Evolutionary conservation across 331 rosid genomes (phyloP).

Genomic region (Ulmus americana): DNA sequence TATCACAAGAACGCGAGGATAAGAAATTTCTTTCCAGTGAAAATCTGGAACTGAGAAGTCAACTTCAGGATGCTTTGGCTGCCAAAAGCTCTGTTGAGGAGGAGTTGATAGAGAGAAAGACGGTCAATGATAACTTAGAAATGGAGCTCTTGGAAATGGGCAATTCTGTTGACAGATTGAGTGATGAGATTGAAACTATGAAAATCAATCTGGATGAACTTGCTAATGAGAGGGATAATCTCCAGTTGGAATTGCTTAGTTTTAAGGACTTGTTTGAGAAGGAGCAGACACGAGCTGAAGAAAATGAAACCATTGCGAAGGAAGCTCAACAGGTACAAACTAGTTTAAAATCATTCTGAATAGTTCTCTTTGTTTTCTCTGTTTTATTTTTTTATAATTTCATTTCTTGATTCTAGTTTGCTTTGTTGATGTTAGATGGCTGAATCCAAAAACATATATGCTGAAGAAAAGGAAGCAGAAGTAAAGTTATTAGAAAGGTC

Average conservation of each 20-base stretch:
- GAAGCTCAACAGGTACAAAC: constrained; percentile 69
- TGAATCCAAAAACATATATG: constrained; percentile 52
- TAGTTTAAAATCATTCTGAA: not conserved
- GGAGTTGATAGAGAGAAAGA: constrained; percentile 51
- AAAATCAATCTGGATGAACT: constrained; percentile 44
- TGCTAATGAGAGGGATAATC: constrained; percentile 55
- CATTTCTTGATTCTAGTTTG: constrained; percentile 20
- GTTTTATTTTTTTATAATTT: constrained; percentile 8
- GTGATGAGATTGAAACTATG: constrained; percentile 43
- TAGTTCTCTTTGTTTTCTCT: no score
- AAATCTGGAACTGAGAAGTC: constrained; percentile 40
- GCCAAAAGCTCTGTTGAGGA: constrained; percentile 42
- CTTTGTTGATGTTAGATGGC: constrained; percentile 47
- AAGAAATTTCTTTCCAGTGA: constrained; percentile 37
- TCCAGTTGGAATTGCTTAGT: constrained; percentile 44
- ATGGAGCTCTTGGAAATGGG: constrained; percentile 62
- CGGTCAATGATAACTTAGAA: constrained; percentile 53
- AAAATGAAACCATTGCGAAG: constrained; percentile 53
- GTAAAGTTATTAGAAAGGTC: constrained; percentile 85
- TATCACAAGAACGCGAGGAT: constrained; percentile 40
- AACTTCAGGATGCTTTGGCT: constrained; percentile 44
- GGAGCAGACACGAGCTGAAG: constrained; percentile 57
- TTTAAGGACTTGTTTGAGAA: constrained; percentile 56
- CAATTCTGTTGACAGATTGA: constrained; percentile 49
- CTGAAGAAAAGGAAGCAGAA: constrained; percentile 76